phyloP scores from a whole-genome alignment of 768 basidiomycete genomes.

The Termitomyces sp. region DNA sequence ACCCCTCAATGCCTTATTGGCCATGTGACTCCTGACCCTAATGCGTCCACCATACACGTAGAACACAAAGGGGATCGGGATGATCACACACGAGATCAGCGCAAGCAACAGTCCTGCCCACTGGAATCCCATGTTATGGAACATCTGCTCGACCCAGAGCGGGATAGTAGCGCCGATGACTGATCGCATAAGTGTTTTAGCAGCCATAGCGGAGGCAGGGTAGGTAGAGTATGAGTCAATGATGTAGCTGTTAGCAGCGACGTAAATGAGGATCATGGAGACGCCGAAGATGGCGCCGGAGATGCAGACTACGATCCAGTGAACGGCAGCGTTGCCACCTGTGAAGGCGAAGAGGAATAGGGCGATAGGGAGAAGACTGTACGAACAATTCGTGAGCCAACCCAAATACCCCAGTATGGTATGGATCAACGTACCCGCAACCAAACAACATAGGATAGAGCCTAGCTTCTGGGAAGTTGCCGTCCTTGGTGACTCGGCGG shows the following conservation, averaged over 20 bases:
- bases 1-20: constrained; percentile 7
- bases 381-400: background rate
- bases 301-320: constrained; percentile 32
- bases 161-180: constrained; percentile 32
- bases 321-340: constrained; percentile 29
- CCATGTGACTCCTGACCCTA: constrained; percentile 17
- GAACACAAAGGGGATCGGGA: constrained; percentile 36
- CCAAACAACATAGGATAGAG: constrained; percentile 36
- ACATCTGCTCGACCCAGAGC: constrained; percentile 36
- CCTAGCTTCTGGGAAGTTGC: constrained; percentile 32
- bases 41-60: constrained; percentile 35
- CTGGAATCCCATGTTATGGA: constrained; percentile 34
- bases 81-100: constrained; percentile 24
- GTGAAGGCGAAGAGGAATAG: constrained; percentile 42
- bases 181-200: constrained; percentile 35
- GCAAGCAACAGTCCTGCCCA: constrained; percentile 31
- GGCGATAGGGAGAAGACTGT: constrained; percentile 28
- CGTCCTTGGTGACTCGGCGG: constrained; percentile 23
- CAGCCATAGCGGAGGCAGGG: constrained; percentile 41
- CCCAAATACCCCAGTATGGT: background rate
- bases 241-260: constrained; percentile 39
- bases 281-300: constrained; percentile 33
- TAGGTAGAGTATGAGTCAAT: constrained; percentile 35
- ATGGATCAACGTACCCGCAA: constrained; percentile 22
- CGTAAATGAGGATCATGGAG: constrained; percentile 36